phyloP scores from a whole-genome alignment of 2,329 filamentous ascomycete species.

The Fusarium staphyleae region DNA sequence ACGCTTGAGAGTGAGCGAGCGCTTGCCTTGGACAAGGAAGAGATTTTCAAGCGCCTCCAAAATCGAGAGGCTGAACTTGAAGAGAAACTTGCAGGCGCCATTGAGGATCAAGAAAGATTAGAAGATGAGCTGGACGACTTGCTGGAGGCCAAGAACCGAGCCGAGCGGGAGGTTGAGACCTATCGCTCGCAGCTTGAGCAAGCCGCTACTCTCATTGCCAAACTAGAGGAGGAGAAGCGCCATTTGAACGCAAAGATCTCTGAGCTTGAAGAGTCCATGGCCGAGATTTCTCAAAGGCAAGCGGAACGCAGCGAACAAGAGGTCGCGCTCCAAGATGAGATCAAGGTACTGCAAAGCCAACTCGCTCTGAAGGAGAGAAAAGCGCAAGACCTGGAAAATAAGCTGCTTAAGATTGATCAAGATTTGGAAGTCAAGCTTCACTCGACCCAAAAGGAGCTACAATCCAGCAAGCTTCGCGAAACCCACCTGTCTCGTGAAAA shows the following conservation, averaged over 20 bases:
- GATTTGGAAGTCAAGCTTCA: constrained; percentile 87
- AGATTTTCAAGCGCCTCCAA: constrained; percentile 97
- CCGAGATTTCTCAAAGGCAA: constrained; percentile 73
- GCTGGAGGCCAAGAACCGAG: constrained; percentile 85
- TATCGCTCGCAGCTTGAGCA: constrained; percentile 87
- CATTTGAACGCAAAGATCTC: constrained; percentile 72
- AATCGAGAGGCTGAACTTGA: constrained; percentile 88
- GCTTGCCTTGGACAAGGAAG: constrained; percentile 96
- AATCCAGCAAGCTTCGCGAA: constrained; percentile 75
- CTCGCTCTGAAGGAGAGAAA: constrained; percentile 89
- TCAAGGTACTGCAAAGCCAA: constrained; percentile 92
- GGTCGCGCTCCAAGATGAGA: constrained; percentile 78
- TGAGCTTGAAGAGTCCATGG: constrained; percentile 74
- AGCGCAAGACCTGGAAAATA: constrained; percentile 82
- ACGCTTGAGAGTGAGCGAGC: constrained; percentile 94
- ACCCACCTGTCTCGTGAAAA: constrained; percentile 82
- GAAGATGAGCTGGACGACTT: constrained; percentile 93
- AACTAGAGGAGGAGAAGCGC: constrained; percentile 85
- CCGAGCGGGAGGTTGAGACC: constrained; percentile 82
- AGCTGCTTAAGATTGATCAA: constrained; percentile 84
- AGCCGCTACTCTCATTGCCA: constrained; percentile 84
- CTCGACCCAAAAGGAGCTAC: constrained; percentile 79
- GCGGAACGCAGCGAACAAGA: constrained; percentile 79
- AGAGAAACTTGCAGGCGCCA: constrained; percentile 89
- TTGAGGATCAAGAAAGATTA: constrained; percentile 92